Evolutionary conservation across 129 eudicot species (phyloP), one percentile per base, ranked within the genome.

Genomic region (Escallonia herrerae): DNA sequence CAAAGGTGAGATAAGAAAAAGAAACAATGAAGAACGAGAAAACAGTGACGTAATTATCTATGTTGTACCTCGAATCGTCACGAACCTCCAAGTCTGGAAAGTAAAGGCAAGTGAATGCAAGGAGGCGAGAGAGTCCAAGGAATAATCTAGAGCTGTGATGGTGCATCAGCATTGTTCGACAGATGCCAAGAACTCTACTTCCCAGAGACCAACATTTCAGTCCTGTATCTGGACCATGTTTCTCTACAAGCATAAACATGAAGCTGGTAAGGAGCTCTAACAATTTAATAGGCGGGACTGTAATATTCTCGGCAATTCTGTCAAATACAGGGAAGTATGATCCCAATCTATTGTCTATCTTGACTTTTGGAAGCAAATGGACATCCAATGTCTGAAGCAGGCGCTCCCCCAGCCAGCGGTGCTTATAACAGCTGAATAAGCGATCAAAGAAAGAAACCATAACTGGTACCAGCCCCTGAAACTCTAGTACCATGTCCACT

Each of bases 51-150:
- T 50, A 9, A 64, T 3, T 44, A 52, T 52, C 64, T 10, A 63
- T 50, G 37, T 40, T 42, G 15, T 86, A 93, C 98, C 98, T 93
- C 70, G 98, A 91, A 71, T 74, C 75, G 64, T 93, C 98, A 55
- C 98, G 98, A 72, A 93, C 90, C 75, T 93, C 98, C 73, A 93
- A 60, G 78, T 93, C 98, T 45, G 98, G 98, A 80, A 79, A 93
- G 75, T 79, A 80, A 63, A 88, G 89, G 70, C 89, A 79, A 55
- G 68, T 76, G 66, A 81, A 85, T 9, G 95, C 83, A 67, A 93
- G 89, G 52, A 93, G 96, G 63, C 79, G 89, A 69, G 98, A 88
- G 55, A 93, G 76, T 47, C 82, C 82, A 69, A 73, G 77, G 71
- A 93, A 93, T 76, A 88, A 77, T 47, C 84, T 68, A 62, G 98